Percentiles rank a stretch among this genome's conserved stretches.
phyloP scores from a whole-genome alignment of 768 basidiomycete species.

The Clavaria fumosa region DNA sequence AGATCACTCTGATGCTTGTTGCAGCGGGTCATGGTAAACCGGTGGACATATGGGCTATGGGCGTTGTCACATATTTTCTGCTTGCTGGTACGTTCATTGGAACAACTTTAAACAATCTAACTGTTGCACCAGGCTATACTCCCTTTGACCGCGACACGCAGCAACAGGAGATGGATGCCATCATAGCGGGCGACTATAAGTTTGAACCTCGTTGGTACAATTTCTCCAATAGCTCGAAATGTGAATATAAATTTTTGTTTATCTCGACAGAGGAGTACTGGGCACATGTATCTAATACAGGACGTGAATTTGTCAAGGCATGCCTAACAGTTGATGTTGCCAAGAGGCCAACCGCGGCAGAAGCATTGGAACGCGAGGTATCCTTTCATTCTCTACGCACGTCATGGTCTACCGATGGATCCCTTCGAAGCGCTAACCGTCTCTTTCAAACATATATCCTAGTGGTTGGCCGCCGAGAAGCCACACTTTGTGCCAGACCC shows the following conservation, averaged over 20 bases:
- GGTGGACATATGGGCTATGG: conserved; percentile 95
- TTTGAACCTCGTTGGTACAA: conserved; percentile 50
- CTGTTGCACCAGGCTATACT: conserved; percentile 53
- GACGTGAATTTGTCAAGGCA: conserved; percentile 63
- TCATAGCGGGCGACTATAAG: conserved; percentile 83
- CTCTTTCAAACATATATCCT: background rate
- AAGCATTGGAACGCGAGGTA: conserved; percentile 57
- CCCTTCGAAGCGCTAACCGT: background rate
- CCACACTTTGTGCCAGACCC: conserved; percentile 62
- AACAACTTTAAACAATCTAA: background rate
- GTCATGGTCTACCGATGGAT: background rate
- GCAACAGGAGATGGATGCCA: conserved; percentile 87
- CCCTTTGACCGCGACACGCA: conserved; percentile 91
- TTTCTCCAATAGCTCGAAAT: background rate
- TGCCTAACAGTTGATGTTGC: conserved; percentile 80
- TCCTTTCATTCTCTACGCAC: background rate
- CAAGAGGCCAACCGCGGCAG: conserved; percentile 61
- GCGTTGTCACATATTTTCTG: conserved; percentile 95
- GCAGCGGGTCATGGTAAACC: conserved; percentile 85
- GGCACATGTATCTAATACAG: conserved; percentile 69
- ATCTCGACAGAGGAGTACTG: conserved; percentile 51
- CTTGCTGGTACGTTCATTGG: conserved; percentile 23
- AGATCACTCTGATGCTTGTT: conserved; percentile 4
- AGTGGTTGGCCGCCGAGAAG: conserved; percentile 58
- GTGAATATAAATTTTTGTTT: background rate